Base-by-base conservation (phyloP, 139 green algal species). In the Marvania coccoides region DNA sequence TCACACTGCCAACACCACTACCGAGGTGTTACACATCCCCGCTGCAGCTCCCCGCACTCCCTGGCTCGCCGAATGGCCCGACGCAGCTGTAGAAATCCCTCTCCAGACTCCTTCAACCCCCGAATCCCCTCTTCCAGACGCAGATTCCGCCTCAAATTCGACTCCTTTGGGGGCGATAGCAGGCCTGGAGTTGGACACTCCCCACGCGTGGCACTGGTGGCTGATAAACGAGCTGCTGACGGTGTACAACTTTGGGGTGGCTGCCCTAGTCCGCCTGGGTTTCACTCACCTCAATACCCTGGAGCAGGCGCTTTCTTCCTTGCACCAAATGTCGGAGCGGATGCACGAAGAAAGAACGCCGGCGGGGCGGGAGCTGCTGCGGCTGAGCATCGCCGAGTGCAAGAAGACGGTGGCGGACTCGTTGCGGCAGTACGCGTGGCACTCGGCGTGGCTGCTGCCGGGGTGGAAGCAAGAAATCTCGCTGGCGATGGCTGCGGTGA, bases 241-340 rank as follows among this genome's bases (percentile, higher is more conserved):
- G 54, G 71, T 96, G 65, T 95, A 93, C 77, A 70, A 82, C 58
- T 46, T 93, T 60, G 78, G 82, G 29, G 72, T 85, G 24, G 80
- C 65, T 4, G 40, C 61, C 9, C 70, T 57, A 33, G 74, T 87
- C 59, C 55, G 68, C 5, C 34, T 31, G 28, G 61, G 47, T 47
- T 48, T 65, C 0, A 47, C 57, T 14, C 73, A 76, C 58, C 42
- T 77, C 67, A 46, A 80, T 33, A 64, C 33, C 31, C 60, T 74
- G 51, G 69, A 73, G 31, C 40, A 31, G 0, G 47, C 62, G 9
- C 47, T 72, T 31, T 39, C 36, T 6, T 75, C 81, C 30, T 36
- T 77, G 57, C 53, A 72, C 14, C 55, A 53, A 13, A 46, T 80
- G 36, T 6, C 45, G 15, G 58, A 39, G 35, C n/a, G 13, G 30